Conservation (phyloP, 129 eudicot species). For the Kitagawia praeruptora region DNA sequence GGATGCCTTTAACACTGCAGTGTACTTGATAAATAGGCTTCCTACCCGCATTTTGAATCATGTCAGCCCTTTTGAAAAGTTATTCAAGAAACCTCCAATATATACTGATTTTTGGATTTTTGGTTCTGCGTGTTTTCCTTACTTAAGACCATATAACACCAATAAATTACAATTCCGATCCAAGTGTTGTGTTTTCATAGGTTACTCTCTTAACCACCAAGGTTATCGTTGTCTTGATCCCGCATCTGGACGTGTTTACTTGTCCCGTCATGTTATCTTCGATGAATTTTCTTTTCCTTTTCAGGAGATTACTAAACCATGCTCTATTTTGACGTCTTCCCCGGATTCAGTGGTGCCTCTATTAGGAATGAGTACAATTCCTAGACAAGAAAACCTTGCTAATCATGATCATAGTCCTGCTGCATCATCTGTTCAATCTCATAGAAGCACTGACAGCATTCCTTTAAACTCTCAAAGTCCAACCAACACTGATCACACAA, state of each 20-base stretch:
- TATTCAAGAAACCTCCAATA: too few species aligned
- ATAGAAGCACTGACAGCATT: too few species aligned
- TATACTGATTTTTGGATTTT: not conserved
- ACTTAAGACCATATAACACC: not conserved
- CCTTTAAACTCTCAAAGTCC: too few species aligned
- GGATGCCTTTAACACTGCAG: not conserved
- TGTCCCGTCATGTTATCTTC: not conserved
- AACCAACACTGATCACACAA: too few species aligned
- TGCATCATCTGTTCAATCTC: too few species aligned
- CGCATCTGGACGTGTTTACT: not conserved
- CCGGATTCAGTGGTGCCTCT: too few species aligned
- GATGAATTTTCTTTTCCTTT: not conserved
- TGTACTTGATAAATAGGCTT: not conserved
- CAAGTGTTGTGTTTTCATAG: not conserved
- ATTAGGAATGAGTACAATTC: too few species aligned
- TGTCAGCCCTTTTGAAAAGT: too few species aligned
- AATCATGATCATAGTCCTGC: too few species aligned
- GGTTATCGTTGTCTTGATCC: constrained; percentile 1
- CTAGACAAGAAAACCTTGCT: too few species aligned
- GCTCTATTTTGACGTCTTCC: too few species aligned
- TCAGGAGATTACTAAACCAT: not conserved
- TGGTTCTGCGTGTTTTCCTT: not conserved
- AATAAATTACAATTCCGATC: not conserved
- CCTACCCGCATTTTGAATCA: not conserved
- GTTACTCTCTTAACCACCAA: not conserved